Evolutionary conservation across 805 yeast genomes (phyloP), one percentile per base, ranked within the genome.

Genomic region (Clavispora phyllophila): DNA sequence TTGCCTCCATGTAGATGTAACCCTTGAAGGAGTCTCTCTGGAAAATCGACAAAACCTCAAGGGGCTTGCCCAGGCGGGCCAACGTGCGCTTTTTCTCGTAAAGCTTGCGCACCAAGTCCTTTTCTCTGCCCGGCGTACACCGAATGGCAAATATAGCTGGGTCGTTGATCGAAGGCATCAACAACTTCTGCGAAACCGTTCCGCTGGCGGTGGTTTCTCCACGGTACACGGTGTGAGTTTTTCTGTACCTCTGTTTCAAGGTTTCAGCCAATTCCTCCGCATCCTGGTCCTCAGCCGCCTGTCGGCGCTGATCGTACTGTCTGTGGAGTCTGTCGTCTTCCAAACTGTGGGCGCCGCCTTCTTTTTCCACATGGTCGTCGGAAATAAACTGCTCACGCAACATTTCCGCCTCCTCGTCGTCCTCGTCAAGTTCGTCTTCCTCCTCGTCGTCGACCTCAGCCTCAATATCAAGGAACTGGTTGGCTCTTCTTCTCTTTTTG

Each of bases 391-490:
- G 91, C 60, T 84, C 95, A 56, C 88, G 79, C 36, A 84, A 79
- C 24, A 87, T 68, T 49, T 86, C 97, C n/a, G 95, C 90, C 53
- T 81, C 87, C 53, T 84, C 98, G 49, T 91, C 98, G 37, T 89
- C 98, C 45, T 70, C 75, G 47, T 90, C 98, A 48, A 88, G 91
- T 24, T 82, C 80, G 34, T 85, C 95, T 51, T 91, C 98, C 42
- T 93, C 98, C 52, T 93, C 98, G 47, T 91, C 98, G 63, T 91
- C 96, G 44, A 93, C 99, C 63, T 91, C 98, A 46, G 97, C 99
- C 72, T 93, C 98, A 42, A 93, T 95, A 86, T 93, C 99, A 66
- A 93, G 75, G 64, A 89, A 93, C 72, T 85, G 90, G 63, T 91
- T 91, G 70, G 74, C 75, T 39, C 68, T 59, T 56, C 78, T 67